A percentile compares a stretch with the other conserved stretches of the same genome.
phyloP scores from a whole-genome alignment of 768 basidiomycete species.

The Chlorophyllum brunneum region DNA sequence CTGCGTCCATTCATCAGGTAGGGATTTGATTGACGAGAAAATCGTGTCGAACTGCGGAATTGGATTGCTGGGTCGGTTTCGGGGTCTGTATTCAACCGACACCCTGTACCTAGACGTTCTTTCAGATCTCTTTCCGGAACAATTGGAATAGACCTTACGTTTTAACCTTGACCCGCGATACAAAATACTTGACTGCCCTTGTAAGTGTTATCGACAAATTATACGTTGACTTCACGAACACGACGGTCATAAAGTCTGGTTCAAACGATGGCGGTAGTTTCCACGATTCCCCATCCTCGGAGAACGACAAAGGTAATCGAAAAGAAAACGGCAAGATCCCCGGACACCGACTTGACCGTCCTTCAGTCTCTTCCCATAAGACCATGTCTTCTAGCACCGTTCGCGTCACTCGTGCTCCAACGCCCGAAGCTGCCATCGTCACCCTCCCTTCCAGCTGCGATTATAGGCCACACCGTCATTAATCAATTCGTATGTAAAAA shows the following conservation, averaged over 20 bases:
- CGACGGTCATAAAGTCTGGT: slow-evolving; percentile 26
- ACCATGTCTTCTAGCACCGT: slow-evolving; percentile 26
- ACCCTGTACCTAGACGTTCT: slow-evolving; percentile 31
- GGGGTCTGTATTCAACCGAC: slow-evolving; percentile 42
- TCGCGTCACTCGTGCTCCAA: slow-evolving; percentile 24
- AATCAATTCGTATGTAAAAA: not conserved
- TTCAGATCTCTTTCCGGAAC: not conserved
- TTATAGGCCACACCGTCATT: not conserved
- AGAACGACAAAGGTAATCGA: slow-evolving; percentile 30
- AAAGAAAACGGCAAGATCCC: slow-evolving; percentile 34
- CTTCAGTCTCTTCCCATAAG: slow-evolving; percentile 26
- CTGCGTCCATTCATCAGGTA: slow-evolving; percentile 60
- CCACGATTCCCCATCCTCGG: slow-evolving; percentile 24
- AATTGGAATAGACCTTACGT: slow-evolving; percentile 24
- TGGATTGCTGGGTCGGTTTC: slow-evolving; percentile 42
- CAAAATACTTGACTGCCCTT: slow-evolving; percentile 26
- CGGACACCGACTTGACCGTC: slow-evolving; percentile 25
- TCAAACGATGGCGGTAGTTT: slow-evolving; percentile 38
- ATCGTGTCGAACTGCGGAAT: slow-evolving; percentile 39
- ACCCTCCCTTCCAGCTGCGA: slow-evolving; percentile 33
- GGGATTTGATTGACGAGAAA: slow-evolving; percentile 44
- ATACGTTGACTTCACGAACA: slow-evolving; percentile 33
- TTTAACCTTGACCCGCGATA: slow-evolving; percentile 31
- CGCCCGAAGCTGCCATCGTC: slow-evolving; percentile 31
- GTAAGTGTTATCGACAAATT: slow-evolving; percentile 29